Evolutionary conservation across 805 yeast species (phyloP), one percentile per base, ranked within the genome.

Genomic region (Vanderwaltozyma yarrowii): DNA sequence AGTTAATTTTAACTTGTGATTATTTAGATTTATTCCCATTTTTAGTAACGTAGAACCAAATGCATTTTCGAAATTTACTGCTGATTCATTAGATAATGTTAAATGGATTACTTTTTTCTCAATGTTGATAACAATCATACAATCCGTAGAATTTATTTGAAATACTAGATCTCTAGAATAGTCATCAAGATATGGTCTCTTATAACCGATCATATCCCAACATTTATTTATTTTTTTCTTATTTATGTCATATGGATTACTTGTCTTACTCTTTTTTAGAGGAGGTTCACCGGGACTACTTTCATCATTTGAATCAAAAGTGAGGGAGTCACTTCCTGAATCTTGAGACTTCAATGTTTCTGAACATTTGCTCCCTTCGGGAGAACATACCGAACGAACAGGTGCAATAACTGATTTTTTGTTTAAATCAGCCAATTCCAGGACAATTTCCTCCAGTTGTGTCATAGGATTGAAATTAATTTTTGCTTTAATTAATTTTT

Each of bases 401-500:
- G 38, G 33, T 16, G 34, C 21, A 8, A 28, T 30, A 8, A 37
- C 21, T 23, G 26, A 24, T 16, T 21, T 31, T 23, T 13, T 10
- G 12, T 34, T 36, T 12, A 35, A 30, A 53, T 80, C 78, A 26
- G 54, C 46, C 27, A 78, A 42, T 20, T 65, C 55, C 2, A 84
- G 40, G 1, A 74, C 46, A 9, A 87, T 80, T 46, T 81, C 92
- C 45, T 76, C 76, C 1, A 48, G 44, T 2, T 53, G 47, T 0
- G 66, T 52, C 45, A 73, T 66, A 0, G 84, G 80, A 47, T 82
- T 80, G 33, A 56, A 55, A 1, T 61, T 42, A 11, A 80, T 65
- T 20, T 56, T 56, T 47, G 70, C 73, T 35, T 71, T 70, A n/a
- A 81, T 58, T 18, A 87, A 54, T 42, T 69, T 60, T 60, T 86